Evolutionary conservation across 257 asterid species (phyloP), one percentile per base, ranked within the genome.

Genomic region (Rhazya stricta): DNA sequence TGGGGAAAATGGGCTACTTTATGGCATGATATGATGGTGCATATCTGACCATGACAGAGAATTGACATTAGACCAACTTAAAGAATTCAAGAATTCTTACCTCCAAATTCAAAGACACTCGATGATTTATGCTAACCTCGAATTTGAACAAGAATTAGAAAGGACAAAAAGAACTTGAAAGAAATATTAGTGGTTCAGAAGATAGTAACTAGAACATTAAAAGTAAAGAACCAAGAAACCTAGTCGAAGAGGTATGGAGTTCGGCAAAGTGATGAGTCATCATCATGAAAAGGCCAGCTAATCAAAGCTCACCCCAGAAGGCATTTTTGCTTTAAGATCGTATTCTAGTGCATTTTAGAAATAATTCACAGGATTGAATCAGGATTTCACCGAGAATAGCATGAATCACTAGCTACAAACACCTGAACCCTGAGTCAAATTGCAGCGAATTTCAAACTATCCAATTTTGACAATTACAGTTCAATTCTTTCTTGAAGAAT

Each of bases 1-100:
- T 25, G 11, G 3, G 5, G 13, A 70, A 50, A 71, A 21, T 32
- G 16, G 6, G 61, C 2, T 70, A 48, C 13, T 25, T 21, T 9
- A 45, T 48, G 72, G 48, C 72, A 48, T 43, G 48, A 9, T 62
- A 71, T 18, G 27, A 42, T 13, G 4, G 5, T 16, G 57, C 41
- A 72, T 27, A 15, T 46, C 16, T 37, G 63, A 39, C 19, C 36
- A 39, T 23, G 48, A 50, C 2, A 62, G 15, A 0, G 46, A n/a
- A 34, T 23, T 25, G 8, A 51, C 25, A 51, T 18, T 19, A 21
- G 58, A 51, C 8, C 25, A 51, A 51, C 54, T 21, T 51, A 6
- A 34, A 41, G 25, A 73, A 43, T 73, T 19, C 76, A 72, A 63
- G 56, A 57, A 8, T 57, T 61, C 76, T 23, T 43, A 4, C 27